Evolutionary conservation across 192 early-diverging fungal species (phyloP).

Genomic region (Linnemannia schmuckeri): DNA sequence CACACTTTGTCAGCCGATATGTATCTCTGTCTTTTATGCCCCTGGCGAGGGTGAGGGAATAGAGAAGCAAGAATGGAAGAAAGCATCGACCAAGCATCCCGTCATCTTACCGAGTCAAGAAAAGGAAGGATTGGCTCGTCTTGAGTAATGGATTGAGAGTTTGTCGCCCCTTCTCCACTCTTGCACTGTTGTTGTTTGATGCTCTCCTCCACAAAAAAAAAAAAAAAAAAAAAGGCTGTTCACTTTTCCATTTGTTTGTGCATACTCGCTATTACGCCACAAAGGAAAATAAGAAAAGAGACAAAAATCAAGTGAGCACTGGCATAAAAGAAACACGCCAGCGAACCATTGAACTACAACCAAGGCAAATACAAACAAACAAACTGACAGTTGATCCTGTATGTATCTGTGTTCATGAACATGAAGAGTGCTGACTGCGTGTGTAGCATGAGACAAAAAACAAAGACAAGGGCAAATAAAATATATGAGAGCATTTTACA

Average conservation of each 20-base stretch:
- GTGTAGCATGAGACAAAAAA: slow-evolving; percentile 2
- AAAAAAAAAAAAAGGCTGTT: neutral
- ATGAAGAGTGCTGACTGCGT: neutral
- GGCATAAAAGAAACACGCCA: neutral
- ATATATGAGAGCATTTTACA: neutral
- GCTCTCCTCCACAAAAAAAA: slow-evolving; percentile 9
- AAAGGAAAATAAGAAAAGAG: neutral
- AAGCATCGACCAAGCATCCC: neutral
- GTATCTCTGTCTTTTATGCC: neutral
- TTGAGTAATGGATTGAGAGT: neutral
- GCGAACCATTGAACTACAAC: neutral
- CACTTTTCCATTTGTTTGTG: too few relatives aligned
- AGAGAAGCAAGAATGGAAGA: neutral
- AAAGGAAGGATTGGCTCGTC: neutral
- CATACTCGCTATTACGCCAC: neutral
- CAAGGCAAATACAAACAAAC: neutral
- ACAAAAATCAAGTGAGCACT: neutral
- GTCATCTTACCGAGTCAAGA: neutral
- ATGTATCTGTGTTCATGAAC: neutral
- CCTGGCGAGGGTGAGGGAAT: neutral
- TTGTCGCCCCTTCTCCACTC: neutral
- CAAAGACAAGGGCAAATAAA: neutral
- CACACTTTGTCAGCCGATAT: slow-evolving; percentile 2
- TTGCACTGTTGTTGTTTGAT: neutral
- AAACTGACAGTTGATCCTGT: neutral